Base-by-base conservation (phyloP, 1,139 yeast genomes). In the Pichia sp. region DNA sequence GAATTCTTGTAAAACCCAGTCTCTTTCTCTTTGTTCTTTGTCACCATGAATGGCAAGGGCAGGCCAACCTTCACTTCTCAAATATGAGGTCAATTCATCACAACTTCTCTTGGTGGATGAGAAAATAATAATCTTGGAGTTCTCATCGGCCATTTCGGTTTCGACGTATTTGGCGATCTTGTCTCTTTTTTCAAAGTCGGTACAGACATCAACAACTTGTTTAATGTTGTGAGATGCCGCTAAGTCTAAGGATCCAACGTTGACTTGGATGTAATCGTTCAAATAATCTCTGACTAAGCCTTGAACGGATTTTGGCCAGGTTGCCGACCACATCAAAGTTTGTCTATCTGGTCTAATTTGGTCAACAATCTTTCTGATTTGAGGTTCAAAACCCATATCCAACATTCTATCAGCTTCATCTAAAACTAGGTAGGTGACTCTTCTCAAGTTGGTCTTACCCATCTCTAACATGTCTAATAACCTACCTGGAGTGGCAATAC, bases 31-130 rank as follows among this genome's bases (percentile, higher is more conserved):
- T 78, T 93, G 99, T 67, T 87, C 90, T 75, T 93, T 93, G 75
- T 95, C 99, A 78, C 99, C 99, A 72, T 93, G 99, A 70, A 93
- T 90, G 68, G 99, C 97, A 72, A 93, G 81, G 54, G 99, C 99
- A 63, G 97, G 97, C 96, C 97, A 93, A 60, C 99, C 99, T 68
- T 93, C 98, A 64, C 87, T 85, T 77, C 99, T 88, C 69, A 95
- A 84, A 72, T 83, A 90, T 64, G 84, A 81, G 48, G 99, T 93
- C 67, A 93, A 82, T 63, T 90, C 97, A 72, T 95, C 99, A 79
- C 99, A 96, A 63, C 88, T 87, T 79, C 97, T 90, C 81, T 93
- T 95, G 53, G 98, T 93, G 40, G 97, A 90, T 52, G 97, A 90
- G 69, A 93, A 93, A 62, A 93, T 80, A 69, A 93, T 82, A 64